phyloP scores from a whole-genome alignment of 345 rosid genomes.

The Arabis alpina region DNA sequence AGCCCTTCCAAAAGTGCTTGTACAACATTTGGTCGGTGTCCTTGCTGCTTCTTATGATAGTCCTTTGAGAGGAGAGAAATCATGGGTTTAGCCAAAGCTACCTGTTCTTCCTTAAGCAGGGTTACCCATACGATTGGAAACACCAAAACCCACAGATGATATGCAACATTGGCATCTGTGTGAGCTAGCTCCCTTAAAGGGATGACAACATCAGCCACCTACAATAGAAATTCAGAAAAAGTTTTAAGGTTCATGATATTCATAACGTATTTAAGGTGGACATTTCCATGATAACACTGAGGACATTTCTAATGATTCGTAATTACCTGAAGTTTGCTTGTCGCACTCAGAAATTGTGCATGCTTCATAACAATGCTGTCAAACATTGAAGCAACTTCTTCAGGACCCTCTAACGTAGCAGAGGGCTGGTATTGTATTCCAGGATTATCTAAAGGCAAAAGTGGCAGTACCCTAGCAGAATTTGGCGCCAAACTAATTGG shows the following conservation, averaged over 20 bases:
- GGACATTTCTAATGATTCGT: constrained; percentile 6
- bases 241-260: no score
- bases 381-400: constrained; percentile 77
- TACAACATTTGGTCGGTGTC: constrained; percentile 93
- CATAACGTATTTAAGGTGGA: no score
- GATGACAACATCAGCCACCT: constrained; percentile 91
- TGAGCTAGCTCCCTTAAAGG: constrained; percentile 97
- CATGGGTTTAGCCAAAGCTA: constrained; percentile 88
- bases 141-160: constrained; percentile 96
- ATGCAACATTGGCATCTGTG: constrained; percentile 93
- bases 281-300: constrained; percentile 2
- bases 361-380: constrained; percentile 85
- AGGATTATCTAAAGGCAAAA: constrained; percentile 67
- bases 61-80: constrained; percentile 80
- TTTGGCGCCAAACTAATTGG: constrained; percentile 96
- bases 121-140: constrained; percentile 99
- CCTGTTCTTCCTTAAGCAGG: constrained; percentile 86
- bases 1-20: constrained; percentile 99
- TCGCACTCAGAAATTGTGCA: constrained; percentile 79
- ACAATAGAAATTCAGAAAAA: constrained; percentile 25
- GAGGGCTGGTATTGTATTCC: constrained; percentile 58
- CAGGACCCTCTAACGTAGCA: constrained; percentile 68
- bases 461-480: constrained; percentile 84
- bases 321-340: constrained; percentile 91
- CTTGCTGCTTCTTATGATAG: constrained; percentile 98